Base-by-base conservation (phyloP, 352 stramenopile genomes). In the Phytophthora palmivora region DNA sequence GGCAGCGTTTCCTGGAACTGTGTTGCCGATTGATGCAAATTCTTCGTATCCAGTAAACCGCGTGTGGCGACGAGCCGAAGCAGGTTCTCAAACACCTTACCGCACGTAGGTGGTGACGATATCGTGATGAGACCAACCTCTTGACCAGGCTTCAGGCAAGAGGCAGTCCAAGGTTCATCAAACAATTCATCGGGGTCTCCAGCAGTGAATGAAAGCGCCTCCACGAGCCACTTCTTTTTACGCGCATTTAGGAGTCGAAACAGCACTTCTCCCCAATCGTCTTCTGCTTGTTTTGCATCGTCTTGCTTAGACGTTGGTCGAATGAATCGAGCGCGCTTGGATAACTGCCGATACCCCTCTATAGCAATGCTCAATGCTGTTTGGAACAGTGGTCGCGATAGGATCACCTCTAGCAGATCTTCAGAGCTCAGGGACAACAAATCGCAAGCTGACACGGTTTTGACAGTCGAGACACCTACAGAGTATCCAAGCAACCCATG, bases 401-500 rank as follows among this genome's bases (percentile, higher is more conserved):
- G 42, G 19, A 92, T 67, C 14, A 82, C 82, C 6, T 83, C 46
- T 1, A 88, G 63, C 15, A 91, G 55, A 15, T 65, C 69, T 63
- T 82, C 72, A 0, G 74, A 82, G 16, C 63, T 82, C 11, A 83
- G 45, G 2, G 54, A 60, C 15, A 70, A 7, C 47, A 70, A 57
- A 19, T 70, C 61, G 11, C 61, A 70, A 6, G 61, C 61, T 3
- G 46, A 64, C 12, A 70, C 19, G 10, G 61, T 72, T 38, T 63
- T 63, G 1, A 89, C 73, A 0, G 73, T 80, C 6, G 56, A 72
- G 0, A 63, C 24, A 5, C 67, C 72, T 1, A 88, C 76, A 0
- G 81, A 74, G 30, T 84, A 89, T 0, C 75, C 78, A 0, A 92
- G 74, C 28, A 92, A 37, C 0, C 82, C 82, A 9, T 76, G 62